phyloP scores from a whole-genome alignment of 805 yeast species.

The Brettanomyces bruxellensis region DNA sequence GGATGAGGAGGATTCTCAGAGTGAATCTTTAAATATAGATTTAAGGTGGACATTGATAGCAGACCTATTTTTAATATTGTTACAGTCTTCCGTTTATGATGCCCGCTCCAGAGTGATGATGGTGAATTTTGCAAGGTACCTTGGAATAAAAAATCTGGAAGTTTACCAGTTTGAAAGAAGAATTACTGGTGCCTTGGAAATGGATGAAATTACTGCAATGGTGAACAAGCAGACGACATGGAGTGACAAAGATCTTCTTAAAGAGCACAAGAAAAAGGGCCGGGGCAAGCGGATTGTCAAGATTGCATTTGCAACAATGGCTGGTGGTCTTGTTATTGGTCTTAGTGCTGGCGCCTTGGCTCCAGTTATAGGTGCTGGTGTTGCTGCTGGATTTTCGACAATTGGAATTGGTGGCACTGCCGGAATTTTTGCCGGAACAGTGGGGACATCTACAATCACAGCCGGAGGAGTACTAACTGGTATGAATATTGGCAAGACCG shows the following conservation, averaged over 20 bases:
- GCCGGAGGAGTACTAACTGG: constrained; percentile 88
- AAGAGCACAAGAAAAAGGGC: constrained; percentile 58
- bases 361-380: constrained; percentile 97
- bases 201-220: constrained; percentile 42
- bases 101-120: constrained; percentile 80
- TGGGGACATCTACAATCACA: constrained; percentile 92
- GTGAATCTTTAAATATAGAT: constrained; percentile 45
- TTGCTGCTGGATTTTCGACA: constrained; percentile 94
- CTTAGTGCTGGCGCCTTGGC: constrained; percentile 92
- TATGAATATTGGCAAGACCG: constrained; percentile 76
- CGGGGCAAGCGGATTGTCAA: constrained; percentile 65
- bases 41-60: constrained; percentile 91
- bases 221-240: constrained; percentile 43
- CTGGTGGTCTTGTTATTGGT: constrained; percentile 92
- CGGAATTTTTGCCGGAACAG: constrained; percentile 90
- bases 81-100: constrained; percentile 83
- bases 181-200: constrained; percentile 81
- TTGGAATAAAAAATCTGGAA: constrained; percentile 58
- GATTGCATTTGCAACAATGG: constrained; percentile 91
- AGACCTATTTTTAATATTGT: constrained; percentile 71
- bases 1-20: constrained; percentile 15
- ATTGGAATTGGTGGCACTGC: constrained; percentile 92
- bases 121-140: constrained; percentile 50
- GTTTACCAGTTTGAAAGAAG: constrained; percentile 84
- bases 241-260: constrained; percentile 63